Evolutionary conservation across 805 yeast genomes (phyloP).

Genomic region (Saccharomyces cerevisiae): DNA sequence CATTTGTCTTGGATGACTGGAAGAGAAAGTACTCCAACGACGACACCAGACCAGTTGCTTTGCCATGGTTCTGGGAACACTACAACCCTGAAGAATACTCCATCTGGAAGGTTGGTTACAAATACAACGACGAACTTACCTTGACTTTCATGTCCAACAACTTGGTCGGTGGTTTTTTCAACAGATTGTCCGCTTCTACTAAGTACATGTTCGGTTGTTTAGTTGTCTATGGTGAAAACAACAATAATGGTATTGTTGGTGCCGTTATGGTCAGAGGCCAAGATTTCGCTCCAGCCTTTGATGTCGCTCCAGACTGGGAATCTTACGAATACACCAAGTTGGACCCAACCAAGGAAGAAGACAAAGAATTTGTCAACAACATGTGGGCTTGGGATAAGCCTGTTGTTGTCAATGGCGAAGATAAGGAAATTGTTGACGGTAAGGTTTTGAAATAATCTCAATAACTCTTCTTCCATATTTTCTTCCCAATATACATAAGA

Average conservation of each 20-base stretch:
- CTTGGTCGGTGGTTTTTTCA: constrained; percentile 95
- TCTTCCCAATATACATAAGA: not conserved
- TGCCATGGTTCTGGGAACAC: constrained; percentile 98
- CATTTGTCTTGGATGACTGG: constrained; percentile 80
- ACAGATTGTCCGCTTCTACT: constrained; percentile 85
- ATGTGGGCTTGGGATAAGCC: constrained; percentile 99
- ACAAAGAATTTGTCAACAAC: constrained; percentile 75
- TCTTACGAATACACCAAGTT: constrained; percentile 78
- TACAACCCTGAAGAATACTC: constrained; percentile 92
- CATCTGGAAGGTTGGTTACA: constrained; percentile 89
- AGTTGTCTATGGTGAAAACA: constrained; percentile 97
- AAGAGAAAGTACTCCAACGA: constrained; percentile 94
- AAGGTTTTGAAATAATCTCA: constrained; percentile 78
- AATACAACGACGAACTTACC: constrained; percentile 96
- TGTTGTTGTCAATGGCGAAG: constrained; percentile 66
- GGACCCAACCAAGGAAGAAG: constrained; percentile 71
- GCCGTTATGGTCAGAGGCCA: constrained; percentile 94
- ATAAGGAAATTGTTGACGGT: constrained; percentile 90
- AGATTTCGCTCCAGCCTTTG: constrained; percentile 82
- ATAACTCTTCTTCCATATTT: not conserved
- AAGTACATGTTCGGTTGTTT: constrained; percentile 89
- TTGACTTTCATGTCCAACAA: constrained; percentile 97
- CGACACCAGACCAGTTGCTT: constrained; percentile 87
- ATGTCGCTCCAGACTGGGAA: constrained; percentile 99
- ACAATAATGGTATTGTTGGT: constrained; percentile 95